Percentiles rank a stretch among this genome's conserved stretches.
Conservation (phyloP, 176 grass and related monocot species). For the Avena insularis region DNA sequence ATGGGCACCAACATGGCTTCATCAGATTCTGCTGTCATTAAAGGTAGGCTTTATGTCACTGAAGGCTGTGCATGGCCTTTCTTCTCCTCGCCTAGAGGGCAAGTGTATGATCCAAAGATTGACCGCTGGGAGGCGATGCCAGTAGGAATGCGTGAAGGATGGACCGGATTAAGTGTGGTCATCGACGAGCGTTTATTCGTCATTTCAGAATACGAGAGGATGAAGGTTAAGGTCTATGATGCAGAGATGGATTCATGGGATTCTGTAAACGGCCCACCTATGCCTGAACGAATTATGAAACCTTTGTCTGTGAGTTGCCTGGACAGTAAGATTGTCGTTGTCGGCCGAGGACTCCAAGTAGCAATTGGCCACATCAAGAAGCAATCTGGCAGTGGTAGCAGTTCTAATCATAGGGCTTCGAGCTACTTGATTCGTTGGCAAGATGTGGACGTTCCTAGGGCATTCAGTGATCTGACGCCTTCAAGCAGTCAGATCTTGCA, state of each 20-base stretch:
- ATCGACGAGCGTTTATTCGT: slow-evolving; percentile 66
- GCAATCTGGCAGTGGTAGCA: not conserved
- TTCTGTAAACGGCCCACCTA: slow-evolving; percentile 55
- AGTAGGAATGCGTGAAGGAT: slow-evolving; percentile 88
- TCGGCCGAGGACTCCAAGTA: slow-evolving; percentile 74
- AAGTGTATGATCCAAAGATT: slow-evolving; percentile 69
- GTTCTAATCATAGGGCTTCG: slow-evolving; percentile 33
- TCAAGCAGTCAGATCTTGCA: slow-evolving; percentile 88
- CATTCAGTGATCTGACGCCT: slow-evolving; percentile 72
- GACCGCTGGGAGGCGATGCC: slow-evolving; percentile 79
- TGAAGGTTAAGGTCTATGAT: slow-evolving; percentile 87
- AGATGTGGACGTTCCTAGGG: slow-evolving; percentile 65
- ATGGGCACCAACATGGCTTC: slow-evolving; percentile 88
- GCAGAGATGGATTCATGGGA: slow-evolving; percentile 71
- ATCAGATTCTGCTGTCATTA: slow-evolving; percentile 81
- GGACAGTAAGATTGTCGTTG: slow-evolving; percentile 63
- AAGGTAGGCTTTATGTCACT: slow-evolving; percentile 67
- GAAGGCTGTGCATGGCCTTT: slow-evolving; percentile 93
- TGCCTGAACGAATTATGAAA: slow-evolving; percentile 75
- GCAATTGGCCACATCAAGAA: slow-evolving; percentile 68
- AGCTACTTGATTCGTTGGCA: slow-evolving; percentile 70
- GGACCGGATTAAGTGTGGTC: slow-evolving; percentile 73
- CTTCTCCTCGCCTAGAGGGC: slow-evolving; percentile 82
- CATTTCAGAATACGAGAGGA: slow-evolving; percentile 86
- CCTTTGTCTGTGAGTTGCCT: slow-evolving; percentile 76